Percentiles rank a stretch among this genome's conserved stretches.
phyloP scores from a whole-genome alignment of 2,329 filamentous ascomycete genomes.

The Pestalotiopsis sp. region DNA sequence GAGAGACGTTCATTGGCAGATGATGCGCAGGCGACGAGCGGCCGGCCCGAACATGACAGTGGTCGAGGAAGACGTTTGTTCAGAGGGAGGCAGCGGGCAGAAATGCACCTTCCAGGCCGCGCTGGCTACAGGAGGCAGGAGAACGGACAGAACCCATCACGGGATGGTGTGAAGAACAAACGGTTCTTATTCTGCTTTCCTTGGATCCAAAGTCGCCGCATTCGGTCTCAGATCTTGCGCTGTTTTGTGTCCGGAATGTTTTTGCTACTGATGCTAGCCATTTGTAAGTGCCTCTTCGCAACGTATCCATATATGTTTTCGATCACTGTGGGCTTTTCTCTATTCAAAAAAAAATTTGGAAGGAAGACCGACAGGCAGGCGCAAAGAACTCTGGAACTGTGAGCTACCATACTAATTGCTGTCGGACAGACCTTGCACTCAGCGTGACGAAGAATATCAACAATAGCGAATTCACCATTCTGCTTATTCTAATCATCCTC shows the following conservation, averaged over 20 bases:
- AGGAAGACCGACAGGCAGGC: too few relatives aligned
- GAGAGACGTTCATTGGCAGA: constrained; percentile 21
- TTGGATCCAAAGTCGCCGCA: constrained; percentile 52
- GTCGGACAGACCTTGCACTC: constrained; percentile 66
- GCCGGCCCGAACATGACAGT: constrained; percentile 13
- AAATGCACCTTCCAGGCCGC: constrained; percentile 45
- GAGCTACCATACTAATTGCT: not conserved
- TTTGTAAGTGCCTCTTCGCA: constrained; percentile 57
- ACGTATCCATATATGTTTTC: not conserved
- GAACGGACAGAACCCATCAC: constrained; percentile 11
- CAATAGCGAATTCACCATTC: constrained; percentile 72
- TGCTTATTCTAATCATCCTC: constrained; percentile 77
- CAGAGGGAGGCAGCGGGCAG: constrained; percentile 47
- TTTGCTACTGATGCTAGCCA: constrained; percentile 55
- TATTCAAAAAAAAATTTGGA: too few relatives aligned
- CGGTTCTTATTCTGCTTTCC: constrained; percentile 56
- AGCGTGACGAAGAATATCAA: constrained; percentile 64
- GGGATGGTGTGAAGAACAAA: constrained; percentile 30
- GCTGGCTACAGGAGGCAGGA: constrained; percentile 37
- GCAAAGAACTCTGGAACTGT: not conserved
- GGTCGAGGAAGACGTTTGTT: constrained; percentile 26
- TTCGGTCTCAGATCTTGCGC: constrained; percentile 56
- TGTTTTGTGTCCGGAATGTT: constrained; percentile 67
- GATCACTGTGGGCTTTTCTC: not conserved
- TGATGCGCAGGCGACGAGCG: constrained; percentile 23